These are phyloP conservation scores for Sugiyamaella qingdaonensis DNA, from an alignment of 805 yeast genomes.

Conservation along the genomic window DNA sequence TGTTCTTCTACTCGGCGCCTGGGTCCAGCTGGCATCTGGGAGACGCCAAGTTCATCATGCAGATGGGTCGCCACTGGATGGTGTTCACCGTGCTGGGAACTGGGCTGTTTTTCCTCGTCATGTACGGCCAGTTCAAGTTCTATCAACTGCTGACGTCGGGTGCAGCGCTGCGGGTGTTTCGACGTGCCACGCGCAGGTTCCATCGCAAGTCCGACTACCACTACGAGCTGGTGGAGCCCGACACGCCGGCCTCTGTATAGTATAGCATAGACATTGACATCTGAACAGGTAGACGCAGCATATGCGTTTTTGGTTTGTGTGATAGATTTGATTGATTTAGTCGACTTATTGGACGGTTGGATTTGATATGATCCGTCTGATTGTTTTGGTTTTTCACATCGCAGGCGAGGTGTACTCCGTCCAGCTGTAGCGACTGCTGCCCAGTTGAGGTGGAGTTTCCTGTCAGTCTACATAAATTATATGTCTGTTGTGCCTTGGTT, in stretches of 20 bases:
- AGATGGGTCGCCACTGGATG: conserved; percentile 66
- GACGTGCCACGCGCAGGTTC: not conserved
- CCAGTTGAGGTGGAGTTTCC: too few species aligned
- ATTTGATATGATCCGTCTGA: too few species aligned
- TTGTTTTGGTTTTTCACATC: too few species aligned
- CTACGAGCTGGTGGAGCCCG: conserved; percentile 2
- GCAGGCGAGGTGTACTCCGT: too few species aligned
- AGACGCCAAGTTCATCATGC: conserved; percentile 70
- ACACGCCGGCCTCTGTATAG: not conserved
- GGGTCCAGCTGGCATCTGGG: conserved; percentile 91
- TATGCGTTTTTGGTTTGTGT: too few species aligned
- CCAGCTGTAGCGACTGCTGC: too few species aligned
- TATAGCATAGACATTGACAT: not conserved
- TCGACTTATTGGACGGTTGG: too few species aligned
- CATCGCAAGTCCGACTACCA: not conserved
- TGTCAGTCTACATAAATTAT: too few species aligned
- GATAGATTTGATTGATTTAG: too few species aligned
- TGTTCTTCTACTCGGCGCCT: conserved; percentile 59
- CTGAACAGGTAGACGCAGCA: not conserved
- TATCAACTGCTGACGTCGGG: conserved; percentile 16
- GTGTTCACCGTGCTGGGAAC: conserved; percentile 64
- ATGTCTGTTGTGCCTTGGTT: too few species aligned
- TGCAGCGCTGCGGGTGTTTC: not conserved
- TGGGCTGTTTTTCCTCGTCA: conserved; percentile 31
- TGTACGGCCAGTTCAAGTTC: conserved; percentile 13